Evolutionary conservation across 2,329 filamentous ascomycete genomes (phyloP).

Genomic region (Leptoxyphium fumago): DNA sequence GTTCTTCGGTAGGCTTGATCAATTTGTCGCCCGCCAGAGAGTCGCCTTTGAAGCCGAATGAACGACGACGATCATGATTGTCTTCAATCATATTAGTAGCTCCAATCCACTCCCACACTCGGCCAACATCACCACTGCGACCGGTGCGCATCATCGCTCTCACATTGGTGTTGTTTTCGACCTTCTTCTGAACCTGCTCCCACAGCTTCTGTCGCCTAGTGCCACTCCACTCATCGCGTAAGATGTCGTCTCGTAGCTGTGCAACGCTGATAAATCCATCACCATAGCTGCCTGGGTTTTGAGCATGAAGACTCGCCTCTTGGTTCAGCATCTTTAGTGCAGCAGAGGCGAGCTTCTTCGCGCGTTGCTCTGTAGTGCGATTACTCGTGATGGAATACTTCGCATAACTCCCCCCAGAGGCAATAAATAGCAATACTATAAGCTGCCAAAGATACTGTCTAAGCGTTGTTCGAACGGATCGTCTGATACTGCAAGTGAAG

Average conservation of each 20-base stretch:
- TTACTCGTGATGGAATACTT: slow-evolving; percentile 49
- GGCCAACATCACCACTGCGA: slow-evolving; percentile 39
- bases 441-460: slow-evolving; percentile 77
- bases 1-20: not conserved
- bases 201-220: slow-evolving; percentile 67
- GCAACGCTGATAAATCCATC: slow-evolving; percentile 77
- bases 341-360: slow-evolving; percentile 72
- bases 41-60: not conserved
- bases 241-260: slow-evolving; percentile 79
- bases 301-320: slow-evolving; percentile 67
- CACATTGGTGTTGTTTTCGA: slow-evolving; percentile 90
- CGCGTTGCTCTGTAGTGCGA: slow-evolving; percentile 50
- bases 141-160: slow-evolving; percentile 56
- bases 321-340: slow-evolving; percentile 69
- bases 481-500: slow-evolving; percentile 65
- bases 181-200: slow-evolving; percentile 66
- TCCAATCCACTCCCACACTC: slow-evolving; percentile 57
- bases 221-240: slow-evolving; percentile 66
- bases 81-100: slow-evolving; percentile 17
- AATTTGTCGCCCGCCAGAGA: not conserved
- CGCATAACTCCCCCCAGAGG: slow-evolving; percentile 43
- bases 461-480: slow-evolving; percentile 65
- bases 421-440: slow-evolving; percentile 45
- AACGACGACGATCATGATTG: not conserved
- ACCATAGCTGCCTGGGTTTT: slow-evolving; percentile 44